A percentile compares a stretch with the other conserved stretches of the same genome.
Conservation (phyloP, 2,329 filamentous ascomycete genomes). For the Stachybotrys chartarum region DNA sequence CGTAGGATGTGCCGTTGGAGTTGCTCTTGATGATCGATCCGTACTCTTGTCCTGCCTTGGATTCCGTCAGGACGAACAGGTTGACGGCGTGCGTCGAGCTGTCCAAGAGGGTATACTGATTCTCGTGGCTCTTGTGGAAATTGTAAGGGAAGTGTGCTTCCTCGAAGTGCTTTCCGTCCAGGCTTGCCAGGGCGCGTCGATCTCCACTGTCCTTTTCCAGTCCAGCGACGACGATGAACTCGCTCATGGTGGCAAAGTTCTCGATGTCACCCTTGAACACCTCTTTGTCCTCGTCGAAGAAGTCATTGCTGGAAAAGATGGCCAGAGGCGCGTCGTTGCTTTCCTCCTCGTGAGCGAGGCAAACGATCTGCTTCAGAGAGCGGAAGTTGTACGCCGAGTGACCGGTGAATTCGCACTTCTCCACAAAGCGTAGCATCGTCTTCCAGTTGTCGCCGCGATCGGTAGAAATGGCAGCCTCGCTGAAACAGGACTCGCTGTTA, state of each 20-base stretch:
- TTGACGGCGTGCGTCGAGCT: conserved; percentile 94
- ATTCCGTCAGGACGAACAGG: conserved; percentile 79
- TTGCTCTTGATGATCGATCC: conserved; percentile 96
- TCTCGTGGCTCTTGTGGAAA: conserved; percentile 70
- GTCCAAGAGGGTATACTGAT: conserved; percentile 87
- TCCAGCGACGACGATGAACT: conserved; percentile 88
- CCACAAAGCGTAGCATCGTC: conserved; percentile 64
- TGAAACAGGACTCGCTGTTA: conserved; percentile 53
- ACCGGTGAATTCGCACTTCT: conserved; percentile 81
- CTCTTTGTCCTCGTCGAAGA: conserved; percentile 57
- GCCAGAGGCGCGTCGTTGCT: conserved; percentile 54
- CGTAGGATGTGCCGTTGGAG: conserved; percentile 94
- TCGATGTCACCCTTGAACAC: conserved; percentile 54
- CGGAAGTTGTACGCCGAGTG: conserved; percentile 50
- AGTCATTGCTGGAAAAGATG: conserved; percentile 72
- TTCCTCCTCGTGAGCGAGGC: conserved; percentile 48
- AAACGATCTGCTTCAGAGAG: conserved; percentile 49
- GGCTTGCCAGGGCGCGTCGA: conserved; percentile 71
- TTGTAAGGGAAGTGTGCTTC: conserved; percentile 80
- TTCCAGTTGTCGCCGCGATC: conserved; percentile 80
- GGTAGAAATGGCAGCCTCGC: conserved; percentile 66
- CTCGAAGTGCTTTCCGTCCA: conserved; percentile 79
- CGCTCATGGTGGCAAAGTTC: conserved; percentile 89
- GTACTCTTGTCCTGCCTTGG: conserved; percentile 56
- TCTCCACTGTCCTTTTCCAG: conserved; percentile 61